A percentile compares a stretch with the other conserved stretches of the same genome.
phyloP scores from a whole-genome alignment of 495 filamentous ascomycete species.

The Aspergillus mulundensis region DNA sequence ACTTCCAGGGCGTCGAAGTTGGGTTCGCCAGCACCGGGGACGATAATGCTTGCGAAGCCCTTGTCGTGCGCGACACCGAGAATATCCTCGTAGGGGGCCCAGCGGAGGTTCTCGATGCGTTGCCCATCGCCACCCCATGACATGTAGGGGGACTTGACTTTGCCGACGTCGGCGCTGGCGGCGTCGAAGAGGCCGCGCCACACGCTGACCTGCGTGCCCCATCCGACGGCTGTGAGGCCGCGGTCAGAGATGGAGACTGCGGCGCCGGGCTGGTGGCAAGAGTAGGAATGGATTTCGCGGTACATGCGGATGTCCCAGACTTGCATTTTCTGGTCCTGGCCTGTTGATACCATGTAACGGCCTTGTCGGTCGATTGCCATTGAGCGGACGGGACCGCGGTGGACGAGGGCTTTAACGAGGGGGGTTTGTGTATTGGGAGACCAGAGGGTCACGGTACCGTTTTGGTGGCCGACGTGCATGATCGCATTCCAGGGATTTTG shows the following conservation, averaged over 20 bases:
- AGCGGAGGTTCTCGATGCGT: conserved; percentile 72
- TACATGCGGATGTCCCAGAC: conserved; percentile 97
- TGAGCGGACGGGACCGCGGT: conserved; percentile 86
- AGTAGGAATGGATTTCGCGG: conserved; percentile 87
- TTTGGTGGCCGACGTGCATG: conserved; percentile 86
- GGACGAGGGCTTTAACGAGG: conserved; percentile 89
- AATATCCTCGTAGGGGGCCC: conserved; percentile 94
- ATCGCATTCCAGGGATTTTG: conserved; percentile 93
- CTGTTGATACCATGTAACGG: conserved; percentile 91
- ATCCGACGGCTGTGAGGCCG: conserved; percentile 80
- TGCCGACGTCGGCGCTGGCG: conserved; percentile 65
- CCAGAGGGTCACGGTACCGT: conserved; percentile 91
- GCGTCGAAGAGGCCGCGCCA: conserved; percentile 83
- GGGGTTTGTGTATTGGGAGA: conserved; percentile 87
- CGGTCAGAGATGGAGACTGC: conserved; percentile 85
- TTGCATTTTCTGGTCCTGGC: conserved; percentile 86
- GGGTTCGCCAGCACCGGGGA: conserved; percentile 91
- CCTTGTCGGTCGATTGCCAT: conserved; percentile 85
- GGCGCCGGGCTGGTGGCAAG: conserved; percentile 78
- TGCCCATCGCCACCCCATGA: conserved; percentile 85
- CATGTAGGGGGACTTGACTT: conserved; percentile 88
- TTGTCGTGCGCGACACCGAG: conserved; percentile 79
- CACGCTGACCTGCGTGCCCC: conserved; percentile 83
- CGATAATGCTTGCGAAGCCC: conserved; percentile 83
- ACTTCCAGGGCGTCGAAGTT: conserved; percentile 92